Conservation (phyloP, 1,139 yeast species). For the Sugiyamaella japonica region DNA sequence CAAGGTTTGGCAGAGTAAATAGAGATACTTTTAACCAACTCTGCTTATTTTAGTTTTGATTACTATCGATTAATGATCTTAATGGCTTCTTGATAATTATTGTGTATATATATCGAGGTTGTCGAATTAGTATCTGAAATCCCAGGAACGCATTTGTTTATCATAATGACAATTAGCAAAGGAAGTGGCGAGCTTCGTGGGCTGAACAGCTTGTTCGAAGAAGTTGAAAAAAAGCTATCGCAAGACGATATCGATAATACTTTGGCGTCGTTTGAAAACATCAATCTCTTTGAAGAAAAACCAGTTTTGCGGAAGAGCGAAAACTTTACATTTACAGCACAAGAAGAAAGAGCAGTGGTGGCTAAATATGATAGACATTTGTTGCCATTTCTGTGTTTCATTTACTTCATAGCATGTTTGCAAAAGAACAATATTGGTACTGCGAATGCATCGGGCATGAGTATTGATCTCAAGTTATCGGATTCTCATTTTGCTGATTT, state of each 20-base stretch:
- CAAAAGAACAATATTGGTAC: conserved; percentile 52
- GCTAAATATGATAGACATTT: conserved; percentile 30
- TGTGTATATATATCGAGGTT: neutral
- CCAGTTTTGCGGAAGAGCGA: neutral
- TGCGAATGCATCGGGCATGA: conserved; percentile 56
- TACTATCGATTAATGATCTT: conserved; percentile 1
- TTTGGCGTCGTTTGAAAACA: conserved; percentile 7
- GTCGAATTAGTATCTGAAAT: too few species aligned
- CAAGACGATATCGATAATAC: conserved; percentile 7
- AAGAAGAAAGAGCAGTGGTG: conserved; percentile 26
- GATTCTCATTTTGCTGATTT: conserved; percentile 42
- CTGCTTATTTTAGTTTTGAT: conserved; percentile 1
- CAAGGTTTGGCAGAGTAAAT: neutral
- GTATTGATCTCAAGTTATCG: conserved; percentile 46
- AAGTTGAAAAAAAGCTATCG: conserved; percentile 19
- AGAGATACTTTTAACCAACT: neutral
- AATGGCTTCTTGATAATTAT: neutral
- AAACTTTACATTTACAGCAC: conserved; percentile 7
- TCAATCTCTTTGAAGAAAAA: conserved; percentile 10
- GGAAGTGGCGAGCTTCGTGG: conserved; percentile 14
- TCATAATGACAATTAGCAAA: conserved; percentile 2
- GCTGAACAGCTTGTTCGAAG: conserved; percentile 18
- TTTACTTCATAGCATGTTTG: conserved; percentile 33
- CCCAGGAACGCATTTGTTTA: too few species aligned
- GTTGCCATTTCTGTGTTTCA: conserved; percentile 29